Evolutionary conservation across 2,329 filamentous ascomycete species (phyloP).

Genomic region (Aspergillus caelatus): DNA sequence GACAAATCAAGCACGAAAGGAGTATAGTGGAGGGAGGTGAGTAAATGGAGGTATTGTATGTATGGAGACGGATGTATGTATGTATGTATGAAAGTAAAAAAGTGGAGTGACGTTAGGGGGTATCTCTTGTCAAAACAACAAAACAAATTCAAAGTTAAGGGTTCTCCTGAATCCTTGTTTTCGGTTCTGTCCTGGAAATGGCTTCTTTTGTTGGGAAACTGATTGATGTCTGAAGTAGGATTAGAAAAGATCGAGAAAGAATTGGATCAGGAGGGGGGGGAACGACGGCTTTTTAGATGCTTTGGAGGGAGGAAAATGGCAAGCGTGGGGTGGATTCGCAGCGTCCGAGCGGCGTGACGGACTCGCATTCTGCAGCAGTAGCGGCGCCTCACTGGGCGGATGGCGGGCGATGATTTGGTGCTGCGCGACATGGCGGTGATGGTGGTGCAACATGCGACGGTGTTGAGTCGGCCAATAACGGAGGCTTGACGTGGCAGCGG

Average conservation of each 20-base stretch:
- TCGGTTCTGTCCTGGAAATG: constrained; percentile 2
- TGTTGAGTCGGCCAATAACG: constrained; percentile 21
- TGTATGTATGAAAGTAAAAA: background rate
- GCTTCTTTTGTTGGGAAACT: constrained; percentile 16
- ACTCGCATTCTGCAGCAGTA: constrained; percentile 19
- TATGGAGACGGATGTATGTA: background rate
- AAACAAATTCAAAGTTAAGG: constrained; percentile 1
- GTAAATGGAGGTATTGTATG: background rate
- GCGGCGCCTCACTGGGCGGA: constrained; percentile 18
- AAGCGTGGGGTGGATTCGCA: constrained; percentile 20
- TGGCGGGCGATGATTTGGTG: constrained; percentile 22
- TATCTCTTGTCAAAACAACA: background rate
- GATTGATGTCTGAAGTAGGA: constrained; percentile 12
- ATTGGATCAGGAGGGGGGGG: constrained; percentile 14
- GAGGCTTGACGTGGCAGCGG: constrained; percentile 24
- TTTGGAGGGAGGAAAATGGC: constrained; percentile 11
- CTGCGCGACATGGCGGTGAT: constrained; percentile 26
- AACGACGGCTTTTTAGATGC: constrained; percentile 20
- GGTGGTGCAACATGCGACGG: constrained; percentile 20
- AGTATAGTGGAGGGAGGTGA: constrained; percentile 6
- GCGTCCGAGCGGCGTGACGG: constrained; percentile 19
- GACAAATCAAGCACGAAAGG: constrained; percentile 25
- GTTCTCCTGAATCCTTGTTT: background rate
- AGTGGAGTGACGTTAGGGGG: background rate
- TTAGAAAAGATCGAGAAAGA: constrained; percentile 15